Evolutionary conservation across 1,139 yeast species (phyloP).

Genomic region (Geotrichum bryndzae): DNA sequence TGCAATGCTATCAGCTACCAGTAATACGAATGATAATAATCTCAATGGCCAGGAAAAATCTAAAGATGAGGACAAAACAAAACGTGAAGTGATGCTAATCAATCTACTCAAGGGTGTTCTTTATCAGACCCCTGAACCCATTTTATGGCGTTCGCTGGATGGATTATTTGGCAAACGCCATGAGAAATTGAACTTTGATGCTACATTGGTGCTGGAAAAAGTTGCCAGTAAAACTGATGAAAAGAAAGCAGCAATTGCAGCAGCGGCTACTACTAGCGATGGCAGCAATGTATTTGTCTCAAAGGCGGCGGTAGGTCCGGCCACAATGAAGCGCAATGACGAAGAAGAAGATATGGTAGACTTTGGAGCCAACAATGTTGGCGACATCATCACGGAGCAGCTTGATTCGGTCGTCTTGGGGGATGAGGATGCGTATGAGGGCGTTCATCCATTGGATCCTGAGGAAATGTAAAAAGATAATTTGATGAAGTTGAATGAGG

Average conservation of each 20-base stretch:
- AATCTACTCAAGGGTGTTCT: conserved; percentile 18
- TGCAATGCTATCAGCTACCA: conserved; percentile 2
- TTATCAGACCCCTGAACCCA: conserved; percentile 23
- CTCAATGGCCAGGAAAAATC: background rate
- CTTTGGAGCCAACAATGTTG: conserved; percentile 2
- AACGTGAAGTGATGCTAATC: conserved; percentile 7
- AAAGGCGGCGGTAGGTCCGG: background rate
- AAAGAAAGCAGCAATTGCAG: conserved; percentile 1
- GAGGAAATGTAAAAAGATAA: background rate
- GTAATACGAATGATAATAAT: background rate
- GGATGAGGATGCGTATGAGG: background rate
- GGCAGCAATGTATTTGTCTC: background rate
- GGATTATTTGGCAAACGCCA: conserved; percentile 20
- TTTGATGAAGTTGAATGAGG: too few relatives aligned
- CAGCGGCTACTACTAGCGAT: background rate
- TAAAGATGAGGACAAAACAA: background rate
- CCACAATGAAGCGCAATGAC: conserved; percentile 46
- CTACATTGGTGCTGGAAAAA: conserved; percentile 5
- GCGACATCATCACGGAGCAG: conserved; percentile 2
- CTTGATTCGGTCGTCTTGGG: background rate
- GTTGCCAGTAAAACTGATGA: background rate
- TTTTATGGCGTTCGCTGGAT: conserved; percentile 23
- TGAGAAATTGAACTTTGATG: conserved; percentile 18
- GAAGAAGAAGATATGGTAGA: conserved; percentile 31
- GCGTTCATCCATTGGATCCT: background rate